Conservation (phyloP, 1,284 basidiomycete species). For the Trichosporon asahii region DNA sequence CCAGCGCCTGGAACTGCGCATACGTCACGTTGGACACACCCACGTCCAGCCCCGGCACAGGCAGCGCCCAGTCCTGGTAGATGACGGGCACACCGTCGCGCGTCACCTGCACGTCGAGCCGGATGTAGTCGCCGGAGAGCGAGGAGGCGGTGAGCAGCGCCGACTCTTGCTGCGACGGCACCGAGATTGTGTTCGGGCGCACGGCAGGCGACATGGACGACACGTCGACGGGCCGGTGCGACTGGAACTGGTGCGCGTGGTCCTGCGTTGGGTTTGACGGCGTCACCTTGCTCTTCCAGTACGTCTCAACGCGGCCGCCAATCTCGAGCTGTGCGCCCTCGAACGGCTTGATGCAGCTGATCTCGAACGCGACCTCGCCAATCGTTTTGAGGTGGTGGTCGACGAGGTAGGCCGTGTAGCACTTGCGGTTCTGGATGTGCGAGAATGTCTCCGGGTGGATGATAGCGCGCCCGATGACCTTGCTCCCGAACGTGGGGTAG, state of each 20-base stretch:
- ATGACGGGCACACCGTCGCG: conserved; percentile 82
- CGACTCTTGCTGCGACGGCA: conserved; percentile 31
- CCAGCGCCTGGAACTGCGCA: conserved; percentile 70
- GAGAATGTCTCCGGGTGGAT: conserved; percentile 74
- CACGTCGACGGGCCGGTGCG: conserved; percentile 43
- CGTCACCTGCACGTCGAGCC: conserved; percentile 85
- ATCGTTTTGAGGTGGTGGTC: conserved; percentile 91
- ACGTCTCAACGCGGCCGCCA: conserved; percentile 90
- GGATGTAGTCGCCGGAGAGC: conserved; percentile 80
- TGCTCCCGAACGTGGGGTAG: conserved; percentile 98
- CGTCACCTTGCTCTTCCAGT: conserved; percentile 86
- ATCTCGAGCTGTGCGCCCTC: conserved; percentile 92
- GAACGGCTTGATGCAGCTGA: conserved; percentile 85
- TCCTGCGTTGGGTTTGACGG: conserved; percentile 54
- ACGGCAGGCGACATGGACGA: conserved; percentile 45
- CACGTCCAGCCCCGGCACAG: conserved; percentile 69
- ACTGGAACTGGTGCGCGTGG: conserved; percentile 51
- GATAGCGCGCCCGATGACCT: conserved; percentile 90
- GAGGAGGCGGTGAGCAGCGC: conserved; percentile 50
- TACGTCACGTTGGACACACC: conserved; percentile 78
- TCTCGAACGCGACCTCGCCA: conserved; percentile 89
- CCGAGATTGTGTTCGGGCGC: conserved; percentile 27
- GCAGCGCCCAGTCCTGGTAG: conserved; percentile 68
- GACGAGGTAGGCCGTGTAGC: conserved; percentile 75
- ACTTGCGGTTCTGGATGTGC: conserved; percentile 57